These are phyloP conservation scores for Stephania japonica DNA, from an alignment of 164 flowering plant species.

Conservation along the genomic window DNA sequence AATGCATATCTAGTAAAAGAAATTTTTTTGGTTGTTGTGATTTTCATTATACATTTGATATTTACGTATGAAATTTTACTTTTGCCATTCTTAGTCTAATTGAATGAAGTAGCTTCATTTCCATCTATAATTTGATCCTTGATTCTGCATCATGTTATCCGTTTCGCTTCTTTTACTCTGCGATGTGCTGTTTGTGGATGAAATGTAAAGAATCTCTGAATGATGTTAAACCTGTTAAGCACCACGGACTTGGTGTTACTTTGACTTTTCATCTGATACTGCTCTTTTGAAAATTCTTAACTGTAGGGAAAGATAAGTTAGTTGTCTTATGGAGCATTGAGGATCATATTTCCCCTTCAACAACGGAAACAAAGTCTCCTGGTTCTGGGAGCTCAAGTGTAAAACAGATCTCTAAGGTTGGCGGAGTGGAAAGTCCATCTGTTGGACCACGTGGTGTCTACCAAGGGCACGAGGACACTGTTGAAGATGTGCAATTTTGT, in stretches of 20 bases:
- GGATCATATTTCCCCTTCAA: slow-evolving; percentile 71
- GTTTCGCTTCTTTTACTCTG: background rate
- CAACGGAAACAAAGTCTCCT: slow-evolving; percentile 55
- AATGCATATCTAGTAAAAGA: no score
- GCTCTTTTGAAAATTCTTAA: background rate
- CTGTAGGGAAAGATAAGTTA: slow-evolving; percentile 86
- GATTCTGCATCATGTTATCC: background rate
- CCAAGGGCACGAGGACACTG: slow-evolving; percentile 87
- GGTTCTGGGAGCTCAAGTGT: slow-evolving; percentile 30
- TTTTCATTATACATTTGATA: no score
- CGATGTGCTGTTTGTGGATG: background rate
- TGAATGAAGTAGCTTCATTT: background rate
- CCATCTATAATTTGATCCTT: background rate
- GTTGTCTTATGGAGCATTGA: slow-evolving; percentile 97
- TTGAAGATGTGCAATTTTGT: slow-evolving; percentile 97
- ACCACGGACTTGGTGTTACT: background rate
- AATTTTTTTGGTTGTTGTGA: background rate
- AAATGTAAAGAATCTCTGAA: background rate
- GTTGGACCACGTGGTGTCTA: slow-evolving; percentile 81
- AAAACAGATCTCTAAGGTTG: slow-evolving; percentile 31
- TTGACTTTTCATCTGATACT: background rate
- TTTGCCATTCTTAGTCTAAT: background rate
- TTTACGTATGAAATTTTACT: background rate
- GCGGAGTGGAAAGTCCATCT: slow-evolving; percentile 41
- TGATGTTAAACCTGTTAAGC: background rate